phyloP scores from a whole-genome alignment of 139 green algal genomes.

The Coelastrella sp. region DNA sequence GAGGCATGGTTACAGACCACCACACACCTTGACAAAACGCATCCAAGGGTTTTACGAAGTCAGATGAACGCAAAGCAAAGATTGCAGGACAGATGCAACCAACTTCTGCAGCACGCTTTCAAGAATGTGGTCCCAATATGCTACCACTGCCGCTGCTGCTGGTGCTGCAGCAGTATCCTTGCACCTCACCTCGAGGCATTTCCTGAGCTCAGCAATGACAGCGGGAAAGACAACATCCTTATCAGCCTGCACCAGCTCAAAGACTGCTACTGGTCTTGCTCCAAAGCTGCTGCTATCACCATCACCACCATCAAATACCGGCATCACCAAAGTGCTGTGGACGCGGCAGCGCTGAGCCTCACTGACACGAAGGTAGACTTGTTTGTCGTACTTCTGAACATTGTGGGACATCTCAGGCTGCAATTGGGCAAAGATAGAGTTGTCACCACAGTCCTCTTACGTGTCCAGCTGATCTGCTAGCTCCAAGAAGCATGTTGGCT shows the following conservation, averaged over 20 bases:
- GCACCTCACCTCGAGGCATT: conserved; percentile 59
- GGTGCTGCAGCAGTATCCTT: not conserved
- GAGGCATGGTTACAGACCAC: too few species aligned
- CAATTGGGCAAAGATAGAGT: too few species aligned
- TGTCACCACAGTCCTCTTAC: too few species aligned
- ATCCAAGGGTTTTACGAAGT: too few species aligned
- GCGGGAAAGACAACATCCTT: conserved; percentile 71
- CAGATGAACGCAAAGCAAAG: not conserved
- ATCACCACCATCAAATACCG: conserved; percentile 61
- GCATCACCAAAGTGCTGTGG: conserved; percentile 80
- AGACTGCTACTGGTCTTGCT: conserved; percentile 69
- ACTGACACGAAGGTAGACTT: conserved; percentile 81
- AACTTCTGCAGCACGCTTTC: too few species aligned
- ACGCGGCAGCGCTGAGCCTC: conserved; percentile 87
- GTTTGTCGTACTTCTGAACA: conserved; percentile 85
- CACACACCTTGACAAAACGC: too few species aligned
- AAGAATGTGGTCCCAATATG: too few species aligned
- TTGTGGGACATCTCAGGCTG: conserved; percentile 87
- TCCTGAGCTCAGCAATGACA: conserved; percentile 64
- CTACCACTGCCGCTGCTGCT: too few species aligned
- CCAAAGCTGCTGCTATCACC: not conserved
- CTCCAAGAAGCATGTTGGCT: too few species aligned
- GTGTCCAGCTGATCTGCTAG: too few species aligned
- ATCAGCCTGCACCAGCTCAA: conserved; percentile 84
- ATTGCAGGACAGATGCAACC: not conserved